Evolutionary conservation across 148 eudicot species (phyloP), one percentile per base, ranked within the genome.

Genomic region (Rhododendron griersonianum): DNA sequence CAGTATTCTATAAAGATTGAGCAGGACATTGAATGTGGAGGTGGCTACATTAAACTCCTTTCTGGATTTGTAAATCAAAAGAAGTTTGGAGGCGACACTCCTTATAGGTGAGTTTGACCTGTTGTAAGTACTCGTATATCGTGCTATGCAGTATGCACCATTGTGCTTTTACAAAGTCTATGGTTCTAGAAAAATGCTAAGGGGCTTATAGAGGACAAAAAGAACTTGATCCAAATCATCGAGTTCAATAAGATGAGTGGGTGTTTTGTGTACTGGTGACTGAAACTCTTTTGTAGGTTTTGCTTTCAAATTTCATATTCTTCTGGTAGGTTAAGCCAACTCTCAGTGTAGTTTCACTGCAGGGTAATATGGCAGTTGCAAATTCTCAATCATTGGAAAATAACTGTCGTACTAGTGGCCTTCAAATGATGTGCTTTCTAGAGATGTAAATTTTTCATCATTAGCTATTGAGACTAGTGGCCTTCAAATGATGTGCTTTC

Each of bases 31-130:
- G 98, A 95, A 89, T 95, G 98, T 81, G 96, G 98, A 55, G 98
- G 98, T 50, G 98, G 95, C 41, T 95, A 95, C 81, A 93, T 95
- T 53, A 95, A 95, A 88, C 94, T 95, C 35, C 84, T 95, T 48
- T 93, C 95, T n/a, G 95, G 95, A 78, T 91, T 87, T 86, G 95
- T 95, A 81, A 92, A 94, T 82, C 98, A 95, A 85, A 95, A 95
- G 91, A 95, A 94, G 88, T 95, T 95, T 74, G 96, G 98, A 35
- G 98, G 98, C 11, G 98, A 94, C 88, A 93, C 96, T 76, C 98
- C 98, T 84, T 94, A 95, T 92, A 95, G 98, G 98, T 94, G 81
- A 78, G 87, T 75, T 45, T 4, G 86, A 21, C 39, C 50, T 33
- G 28, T 53, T 81, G 0, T 44, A 69, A 57, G 35, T 82, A 51